A percentile compares a stretch with the other conserved stretches of the same genome.
These are phyloP conservation scores for Solanum megistacrolobum DNA, from an alignment of 257 asterid species.

Conservation along the genomic window DNA sequence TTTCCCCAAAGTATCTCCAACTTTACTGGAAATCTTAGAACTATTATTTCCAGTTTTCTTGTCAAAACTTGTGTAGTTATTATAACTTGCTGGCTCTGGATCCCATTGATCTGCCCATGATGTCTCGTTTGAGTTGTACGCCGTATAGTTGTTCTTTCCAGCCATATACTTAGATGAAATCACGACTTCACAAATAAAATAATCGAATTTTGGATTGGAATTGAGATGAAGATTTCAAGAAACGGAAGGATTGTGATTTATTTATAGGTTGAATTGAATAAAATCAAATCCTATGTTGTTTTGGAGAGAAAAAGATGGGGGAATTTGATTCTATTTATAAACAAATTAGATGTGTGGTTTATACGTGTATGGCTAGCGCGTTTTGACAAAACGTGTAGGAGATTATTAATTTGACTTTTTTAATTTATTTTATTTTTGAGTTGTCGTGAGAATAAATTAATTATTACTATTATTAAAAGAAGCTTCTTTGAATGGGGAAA, in stretches of 20 bases:
- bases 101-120: constrained; percentile 69
- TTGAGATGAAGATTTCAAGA: neutral
- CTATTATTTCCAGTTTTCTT: neutral
- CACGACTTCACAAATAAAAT: neutral
- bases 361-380: neutral
- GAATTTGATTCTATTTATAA: neutral
- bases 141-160: neutral
- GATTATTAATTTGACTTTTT: neutral
- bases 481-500: neutral
- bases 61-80: neutral
- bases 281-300: neutral
- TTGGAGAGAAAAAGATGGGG: neutral
- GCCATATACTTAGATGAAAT: neutral
- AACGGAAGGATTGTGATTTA: neutral
- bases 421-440: neutral
- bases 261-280: neutral
- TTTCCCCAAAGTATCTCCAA: constrained; percentile 30
- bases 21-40: constrained; percentile 30
- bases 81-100: neutral
- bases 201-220: neutral
- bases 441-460: neutral
- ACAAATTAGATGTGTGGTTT: neutral
- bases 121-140: constrained; percentile 40
- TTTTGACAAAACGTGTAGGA: neutral
- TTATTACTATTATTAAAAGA: neutral